Evolutionary conservation across 441 rosid genomes (phyloP).

Genomic region (Erodium moschatum): DNA sequence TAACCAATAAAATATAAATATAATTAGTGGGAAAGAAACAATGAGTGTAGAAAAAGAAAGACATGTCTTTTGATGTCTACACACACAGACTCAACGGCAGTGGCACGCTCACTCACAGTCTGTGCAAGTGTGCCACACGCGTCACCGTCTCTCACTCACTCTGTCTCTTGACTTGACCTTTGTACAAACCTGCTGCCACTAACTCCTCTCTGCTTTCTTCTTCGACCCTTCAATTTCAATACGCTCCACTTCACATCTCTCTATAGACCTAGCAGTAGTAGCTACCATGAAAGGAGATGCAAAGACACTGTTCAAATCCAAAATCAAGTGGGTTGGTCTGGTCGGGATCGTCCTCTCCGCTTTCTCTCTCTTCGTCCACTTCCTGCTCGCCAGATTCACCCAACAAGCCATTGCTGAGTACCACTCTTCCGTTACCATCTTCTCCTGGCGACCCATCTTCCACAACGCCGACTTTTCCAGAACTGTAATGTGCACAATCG

Average conservation of each 20-base stretch:
- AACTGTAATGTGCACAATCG: slow-evolving; percentile 27
- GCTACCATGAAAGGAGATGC: slow-evolving; percentile 60
- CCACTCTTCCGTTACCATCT: slow-evolving; percentile 74
- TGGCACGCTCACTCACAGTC: not conserved
- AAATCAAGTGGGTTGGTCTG: slow-evolving; percentile 78
- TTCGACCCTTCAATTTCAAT: not conserved
- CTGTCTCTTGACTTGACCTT: slow-evolving; percentile 5
- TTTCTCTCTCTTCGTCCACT: slow-evolving; percentile 66
- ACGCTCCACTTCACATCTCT: no score
- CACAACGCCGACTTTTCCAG: slow-evolving; percentile 44
- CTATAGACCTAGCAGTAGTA: no score
- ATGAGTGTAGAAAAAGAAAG: no score
- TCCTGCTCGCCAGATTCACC: slow-evolving; percentile 77
- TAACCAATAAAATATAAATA: no score
- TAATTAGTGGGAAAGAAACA: no score
- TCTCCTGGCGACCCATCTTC: slow-evolving; percentile 93
- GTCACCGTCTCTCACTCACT: slow-evolving; percentile 5
- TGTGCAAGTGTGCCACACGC: not conserved
- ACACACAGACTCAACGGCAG: no score
- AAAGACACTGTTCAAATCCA: slow-evolving; percentile 63
- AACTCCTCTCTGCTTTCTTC: not conserved
- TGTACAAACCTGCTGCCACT: not conserved
- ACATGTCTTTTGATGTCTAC: no score
- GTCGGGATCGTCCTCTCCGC: slow-evolving; percentile 68
- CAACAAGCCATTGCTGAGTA: slow-evolving; percentile 54